Evolutionary conservation across 805 yeast species (phyloP), one percentile per base, ranked within the genome.

Genomic region (Cyberlindnera americana): DNA sequence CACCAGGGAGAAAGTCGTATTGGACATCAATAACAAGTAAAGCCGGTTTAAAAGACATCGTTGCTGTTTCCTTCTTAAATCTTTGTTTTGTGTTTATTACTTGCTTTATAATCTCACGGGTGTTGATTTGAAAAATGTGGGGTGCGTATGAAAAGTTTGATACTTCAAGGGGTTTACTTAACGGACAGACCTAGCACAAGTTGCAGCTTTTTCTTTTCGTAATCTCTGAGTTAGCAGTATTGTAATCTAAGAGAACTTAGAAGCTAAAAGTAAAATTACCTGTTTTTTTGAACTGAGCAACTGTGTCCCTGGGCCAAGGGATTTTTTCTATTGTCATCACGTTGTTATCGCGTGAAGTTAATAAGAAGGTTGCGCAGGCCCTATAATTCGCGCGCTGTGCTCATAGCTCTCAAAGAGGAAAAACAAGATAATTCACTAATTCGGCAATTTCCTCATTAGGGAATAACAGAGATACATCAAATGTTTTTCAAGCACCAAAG

Each of bases 1-100:
- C 97, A 1, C 88, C 81, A 5, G 91, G 91, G 3, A 89, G 67
- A 59, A 90, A 90, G 57, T 91, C 97, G 47, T 83, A 80, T 57
- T 90, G 97, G 12, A 90, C 62, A 53, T 90, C 98, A 14, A 90
- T 74, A 0, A 90, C 71, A 0, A 89, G 62, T 25, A 90, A 64
- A 0, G 95, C 95, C 5, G 73, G 38, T 44, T 52, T 44, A 18
- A 35, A 29, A 15, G 47, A 8, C 48, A 42, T 47, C 15, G 21
- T 13, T 5, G 25, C 21, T 23, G 24, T 14, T 13, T n/a, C n/a
- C n/a, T n/a, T n/a, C n/a, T n/a, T n/a, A n/a, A n/a, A n/a, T n/a
- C n/a, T n/a, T n/a, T n/a, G n/a, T n/a, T n/a, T n/a, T n/a, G n/a
- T n/a, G n/a, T n/a, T n/a, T n/a, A n/a, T n/a, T n/a, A n/a, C n/a